Evolutionary conservation across 129 eudicot genomes (phyloP).

Genomic region (Silybum marianum): DNA sequence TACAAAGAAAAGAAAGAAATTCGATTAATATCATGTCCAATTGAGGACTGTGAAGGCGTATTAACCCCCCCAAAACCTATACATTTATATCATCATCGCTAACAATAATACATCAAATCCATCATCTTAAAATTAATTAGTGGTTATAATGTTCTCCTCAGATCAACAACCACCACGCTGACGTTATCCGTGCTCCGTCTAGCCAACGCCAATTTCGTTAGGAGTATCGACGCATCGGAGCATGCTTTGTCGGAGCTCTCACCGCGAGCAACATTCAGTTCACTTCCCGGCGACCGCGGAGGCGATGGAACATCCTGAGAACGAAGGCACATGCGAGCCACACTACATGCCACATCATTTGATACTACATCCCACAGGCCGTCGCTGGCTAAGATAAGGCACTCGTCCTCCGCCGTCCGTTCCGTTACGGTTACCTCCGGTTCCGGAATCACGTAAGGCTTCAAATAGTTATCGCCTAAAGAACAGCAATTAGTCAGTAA

Average conservation of each 20-base stretch:
- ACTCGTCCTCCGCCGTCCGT: conserved; percentile 72
- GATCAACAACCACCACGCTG: conserved; percentile 85
- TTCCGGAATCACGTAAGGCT: conserved; percentile 90
- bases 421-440: conserved; percentile 95
- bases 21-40: not conserved
- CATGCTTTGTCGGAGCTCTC: conserved; percentile 93
- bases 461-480: conserved; percentile 75
- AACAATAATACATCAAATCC: conserved; percentile 8
- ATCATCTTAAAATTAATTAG: not conserved
- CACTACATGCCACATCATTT: conserved; percentile 81
- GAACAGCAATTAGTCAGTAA: not conserved
- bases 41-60: not conserved
- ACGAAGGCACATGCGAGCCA: conserved; percentile 81
- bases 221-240: conserved; percentile 83
- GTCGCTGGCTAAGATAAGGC: conserved; percentile 83
- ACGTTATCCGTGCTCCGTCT: conserved; percentile 85
- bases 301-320: conserved; percentile 56
- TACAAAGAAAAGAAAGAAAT: not conserved
- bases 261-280: conserved; percentile 38
- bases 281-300: conserved; percentile 55
- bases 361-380: conserved; percentile 98
- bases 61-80: conserved; percentile 14
- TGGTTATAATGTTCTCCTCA: conserved; percentile 41
- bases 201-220: conserved; percentile 92
- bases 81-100: conserved; percentile 9